Conservation (phyloP, 257 asterid genomes). For the Coffea canephora region DNA sequence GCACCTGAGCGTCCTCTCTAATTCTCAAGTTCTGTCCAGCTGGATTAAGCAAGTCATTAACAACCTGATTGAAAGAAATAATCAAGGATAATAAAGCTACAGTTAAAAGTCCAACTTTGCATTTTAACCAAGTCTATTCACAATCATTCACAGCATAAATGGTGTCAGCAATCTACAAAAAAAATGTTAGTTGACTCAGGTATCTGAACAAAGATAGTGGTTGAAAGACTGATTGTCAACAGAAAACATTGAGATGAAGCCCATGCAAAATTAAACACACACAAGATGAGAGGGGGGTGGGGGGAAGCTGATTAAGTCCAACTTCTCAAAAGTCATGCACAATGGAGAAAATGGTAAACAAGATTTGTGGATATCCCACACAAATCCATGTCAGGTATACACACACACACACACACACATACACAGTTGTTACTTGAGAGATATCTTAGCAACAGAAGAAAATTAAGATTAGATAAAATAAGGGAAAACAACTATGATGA, state of each 20-base stretch:
- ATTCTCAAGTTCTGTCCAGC: constrained; percentile 97
- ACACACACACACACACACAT: too few species aligned
- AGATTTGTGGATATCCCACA: background rate
- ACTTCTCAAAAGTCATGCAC: background rate
- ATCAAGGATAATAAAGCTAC: constrained; percentile 18
- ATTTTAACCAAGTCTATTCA: constrained; percentile 8
- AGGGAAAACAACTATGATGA: background rate
- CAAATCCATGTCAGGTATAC: background rate
- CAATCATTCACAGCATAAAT: constrained; percentile 5
- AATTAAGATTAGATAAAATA: background rate
- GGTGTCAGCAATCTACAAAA: constrained; percentile 6
- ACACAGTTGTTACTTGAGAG: background rate
- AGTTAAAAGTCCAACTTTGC: constrained; percentile 13
- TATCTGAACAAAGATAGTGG: background rate
- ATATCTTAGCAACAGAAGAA: background rate
- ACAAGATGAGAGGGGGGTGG: background rate
- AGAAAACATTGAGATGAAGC: background rate
- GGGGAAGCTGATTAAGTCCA: background rate
- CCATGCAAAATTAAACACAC: background rate
- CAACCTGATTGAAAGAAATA: constrained; percentile 60
- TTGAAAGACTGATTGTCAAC: background rate
- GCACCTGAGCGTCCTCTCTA: constrained; percentile 94
- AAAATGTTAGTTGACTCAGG: background rate
- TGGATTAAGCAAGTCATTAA: constrained; percentile 96
- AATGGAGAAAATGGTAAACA: background rate